Base-by-base conservation (phyloP, 2,329 filamentous ascomycete species). In the Aspergillus carbonarius region DNA sequence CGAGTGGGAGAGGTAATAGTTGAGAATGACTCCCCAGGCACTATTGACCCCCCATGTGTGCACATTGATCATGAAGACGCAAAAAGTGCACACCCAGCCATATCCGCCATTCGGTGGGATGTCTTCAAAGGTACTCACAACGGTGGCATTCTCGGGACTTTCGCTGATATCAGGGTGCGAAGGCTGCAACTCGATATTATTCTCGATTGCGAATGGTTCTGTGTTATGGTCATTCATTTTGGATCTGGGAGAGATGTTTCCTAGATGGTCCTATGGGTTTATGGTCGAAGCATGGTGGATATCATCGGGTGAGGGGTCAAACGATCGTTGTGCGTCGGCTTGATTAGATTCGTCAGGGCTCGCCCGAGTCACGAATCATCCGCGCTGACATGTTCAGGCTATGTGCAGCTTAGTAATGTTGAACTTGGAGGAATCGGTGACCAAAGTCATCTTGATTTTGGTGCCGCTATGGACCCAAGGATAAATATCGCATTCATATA, bases 21-120 rank as follows among this genome's bases (percentile, higher is more conserved):
- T 70, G 0, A 81, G 70, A 58, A 79, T 80, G 5, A 81, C 73
- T 42, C 76, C 77, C 57, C 78, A 81, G 17, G 69, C 37, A 67
- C 66, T 68, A 50, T 58, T 54, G 15, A 72, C 63, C 2, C 72
- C 72, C 72, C 72, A 74, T 4, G 67, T 71, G 52, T 72, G 71
- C 3, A 63, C 68, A 60, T 74, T 74, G 56, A 72, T 70, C 18
- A 63, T 52, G 58, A 69, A 68, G 13, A 63, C 64, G 47, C 39
- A 69, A 61, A 49, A 63, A 59, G 60, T 59, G 32, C 56, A 60
- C 10, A 74, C 62, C 72, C 72, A 74, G 30, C 70, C 72, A 56
- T 74, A 74, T 2, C 71, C 71, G 2, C 70, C 69, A 42, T 73
- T 66, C 2, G 68, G 67, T 1, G 58, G 58, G 2, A 42, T 18